Evolutionary conservation across 768 basidiomycete genomes (phyloP).

Genomic region (Trametes punicea): DNA sequence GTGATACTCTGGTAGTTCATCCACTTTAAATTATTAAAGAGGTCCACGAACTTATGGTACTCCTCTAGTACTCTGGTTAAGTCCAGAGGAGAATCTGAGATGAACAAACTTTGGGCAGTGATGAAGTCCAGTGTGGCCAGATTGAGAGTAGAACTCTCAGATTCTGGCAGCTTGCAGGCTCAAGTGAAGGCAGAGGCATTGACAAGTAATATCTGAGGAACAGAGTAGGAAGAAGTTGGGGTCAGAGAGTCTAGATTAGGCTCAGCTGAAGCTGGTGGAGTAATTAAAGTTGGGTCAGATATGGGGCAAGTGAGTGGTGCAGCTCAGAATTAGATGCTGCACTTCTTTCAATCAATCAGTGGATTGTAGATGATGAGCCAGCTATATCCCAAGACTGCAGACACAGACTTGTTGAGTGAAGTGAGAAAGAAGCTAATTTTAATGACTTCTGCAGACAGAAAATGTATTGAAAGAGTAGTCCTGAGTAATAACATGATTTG

Average conservation of each 20-base stretch:
- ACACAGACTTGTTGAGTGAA: not conserved
- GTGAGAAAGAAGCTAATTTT: not conserved
- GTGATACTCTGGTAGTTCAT: not conserved
- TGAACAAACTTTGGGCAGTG: too few relatives aligned
- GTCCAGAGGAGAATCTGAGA: not conserved
- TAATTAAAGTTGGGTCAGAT: not conserved
- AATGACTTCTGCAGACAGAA: not conserved
- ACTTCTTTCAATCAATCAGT: slow-evolving; percentile 4
- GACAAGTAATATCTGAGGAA: not conserved
- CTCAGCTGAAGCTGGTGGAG: not conserved
- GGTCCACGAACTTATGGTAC: not conserved
- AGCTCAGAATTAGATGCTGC: not conserved
- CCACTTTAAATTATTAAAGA: not conserved
- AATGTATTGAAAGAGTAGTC: not conserved
- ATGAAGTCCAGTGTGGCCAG: too few relatives aligned
- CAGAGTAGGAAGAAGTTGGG: not conserved
- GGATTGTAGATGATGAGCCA: slow-evolving; percentile 1
- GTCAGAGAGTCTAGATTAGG: not conserved
- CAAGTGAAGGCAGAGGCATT: not conserved
- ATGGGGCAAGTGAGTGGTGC: not conserved
- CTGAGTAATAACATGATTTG: not conserved
- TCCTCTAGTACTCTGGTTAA: not conserved
- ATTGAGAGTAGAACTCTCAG: not conserved
- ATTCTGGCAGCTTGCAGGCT: not conserved
- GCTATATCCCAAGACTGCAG: slow-evolving; percentile 5